These are phyloP conservation scores for Cyclotella kingstonii DNA, from an alignment of 108 stramenopile genomes.

Conservation along the genomic window DNA sequence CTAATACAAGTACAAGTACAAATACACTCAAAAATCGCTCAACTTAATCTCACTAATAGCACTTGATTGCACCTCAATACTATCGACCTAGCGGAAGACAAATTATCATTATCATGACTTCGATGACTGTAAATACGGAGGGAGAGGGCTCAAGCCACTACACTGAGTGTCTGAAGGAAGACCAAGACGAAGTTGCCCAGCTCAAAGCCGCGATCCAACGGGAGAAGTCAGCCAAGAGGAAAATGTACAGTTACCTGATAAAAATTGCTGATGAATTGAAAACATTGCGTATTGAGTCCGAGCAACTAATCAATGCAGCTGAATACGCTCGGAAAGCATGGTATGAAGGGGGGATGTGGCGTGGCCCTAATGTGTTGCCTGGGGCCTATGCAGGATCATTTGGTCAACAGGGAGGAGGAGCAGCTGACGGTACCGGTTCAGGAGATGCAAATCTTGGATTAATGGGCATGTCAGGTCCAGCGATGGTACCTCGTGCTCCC, in stretches of 20 bases:
- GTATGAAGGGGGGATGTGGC: constrained; percentile 85
- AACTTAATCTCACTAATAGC: too few relatives aligned
- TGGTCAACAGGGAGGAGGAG: neutral
- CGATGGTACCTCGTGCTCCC: constrained; percentile 39
- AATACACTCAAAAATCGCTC: too few relatives aligned
- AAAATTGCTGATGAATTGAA: constrained; percentile 78
- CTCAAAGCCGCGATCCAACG: constrained; percentile 28
- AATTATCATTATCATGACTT: too few relatives aligned
- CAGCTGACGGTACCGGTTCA: neutral
- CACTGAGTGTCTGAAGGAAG: constrained; percentile 2
- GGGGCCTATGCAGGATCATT: constrained; percentile 9
- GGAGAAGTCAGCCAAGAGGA: constrained; percentile 77
- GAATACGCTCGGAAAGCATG: constrained; percentile 63
- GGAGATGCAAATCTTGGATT: neutral
- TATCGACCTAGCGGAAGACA: too few relatives aligned
- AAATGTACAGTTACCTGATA: constrained; percentile 71
- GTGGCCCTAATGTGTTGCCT: constrained; percentile 25
- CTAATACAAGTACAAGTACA: too few relatives aligned
- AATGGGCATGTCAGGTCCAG: constrained; percentile 5
- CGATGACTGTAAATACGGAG: too few relatives aligned
- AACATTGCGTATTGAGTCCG: constrained; percentile 27
- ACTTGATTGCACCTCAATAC: too few relatives aligned
- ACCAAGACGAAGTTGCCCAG: constrained; percentile 17
- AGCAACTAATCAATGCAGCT: constrained; percentile 41
- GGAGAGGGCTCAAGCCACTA: too few relatives aligned